These are phyloP conservation scores for Testicularia cyperi DNA, from an alignment of 1,284 basidiomycete genomes.

Conservation along the genomic window DNA sequence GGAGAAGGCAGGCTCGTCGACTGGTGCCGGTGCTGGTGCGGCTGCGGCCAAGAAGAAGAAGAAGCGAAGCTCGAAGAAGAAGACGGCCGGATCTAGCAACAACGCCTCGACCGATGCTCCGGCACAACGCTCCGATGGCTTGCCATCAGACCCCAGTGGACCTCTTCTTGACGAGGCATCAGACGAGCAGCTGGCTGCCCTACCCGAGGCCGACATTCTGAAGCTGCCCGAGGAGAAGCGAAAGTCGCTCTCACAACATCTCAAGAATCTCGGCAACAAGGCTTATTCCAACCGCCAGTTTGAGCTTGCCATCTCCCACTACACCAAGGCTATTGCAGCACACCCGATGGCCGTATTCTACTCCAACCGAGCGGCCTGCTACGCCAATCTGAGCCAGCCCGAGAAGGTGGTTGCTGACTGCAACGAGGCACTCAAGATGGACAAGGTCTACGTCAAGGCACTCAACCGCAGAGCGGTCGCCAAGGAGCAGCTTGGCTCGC, in stretches of 20 bases:
- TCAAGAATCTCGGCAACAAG: constrained; percentile 87
- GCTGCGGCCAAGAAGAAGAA: constrained; percentile 48
- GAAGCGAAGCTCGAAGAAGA: constrained; percentile 51
- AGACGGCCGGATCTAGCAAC: constrained; percentile 3
- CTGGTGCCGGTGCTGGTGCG: constrained; percentile 11
- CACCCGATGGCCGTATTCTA: constrained; percentile 90
- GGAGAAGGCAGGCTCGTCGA: constrained; percentile 34
- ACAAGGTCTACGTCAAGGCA: constrained; percentile 88
- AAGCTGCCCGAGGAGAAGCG: constrained; percentile 62
- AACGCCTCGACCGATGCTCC: constrained; percentile 11
- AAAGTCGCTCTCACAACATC: constrained; percentile 71
- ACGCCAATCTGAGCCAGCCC: constrained; percentile 82
- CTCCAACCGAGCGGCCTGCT: constrained; percentile 96
- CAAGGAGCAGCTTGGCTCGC: constrained; percentile 74
- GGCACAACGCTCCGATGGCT: constrained; percentile 23
- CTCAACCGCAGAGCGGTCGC: constrained; percentile 88
- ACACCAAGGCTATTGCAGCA: constrained; percentile 80
- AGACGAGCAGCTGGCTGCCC: constrained; percentile 46
- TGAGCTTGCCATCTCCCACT: constrained; percentile 75
- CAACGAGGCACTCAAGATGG: constrained; percentile 80
- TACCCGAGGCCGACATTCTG: constrained; percentile 49
- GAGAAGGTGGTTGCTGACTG: constrained; percentile 88
- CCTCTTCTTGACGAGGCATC: constrained; percentile 56
- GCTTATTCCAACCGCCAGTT: constrained; percentile 82
- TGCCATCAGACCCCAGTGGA: constrained; percentile 32